Conservation (phyloP, 129 eudicot species). For the Heracleum sosnowskyi region DNA sequence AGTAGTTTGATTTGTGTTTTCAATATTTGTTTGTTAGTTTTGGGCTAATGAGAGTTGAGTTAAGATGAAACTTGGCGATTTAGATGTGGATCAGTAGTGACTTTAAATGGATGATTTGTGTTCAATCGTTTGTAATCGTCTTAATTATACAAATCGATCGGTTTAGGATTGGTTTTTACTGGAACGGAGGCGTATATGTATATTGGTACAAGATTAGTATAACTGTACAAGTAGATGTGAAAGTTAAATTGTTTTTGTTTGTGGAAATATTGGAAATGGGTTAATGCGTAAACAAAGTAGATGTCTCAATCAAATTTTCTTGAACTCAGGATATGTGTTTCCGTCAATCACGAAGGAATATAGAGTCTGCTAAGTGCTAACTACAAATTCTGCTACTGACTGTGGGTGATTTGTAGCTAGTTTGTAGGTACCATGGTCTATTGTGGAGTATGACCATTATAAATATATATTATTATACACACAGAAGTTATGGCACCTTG, state of each 20-base stretch:
- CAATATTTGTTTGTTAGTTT: not conserved
- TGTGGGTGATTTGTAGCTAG: not conserved
- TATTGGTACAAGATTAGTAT: not conserved
- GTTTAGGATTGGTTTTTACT: not conserved
- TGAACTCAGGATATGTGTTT: not conserved
- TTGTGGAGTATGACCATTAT: not conserved
- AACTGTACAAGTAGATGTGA: not conserved
- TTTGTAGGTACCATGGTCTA: not conserved
- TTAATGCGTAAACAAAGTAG: not conserved
- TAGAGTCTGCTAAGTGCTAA: not conserved
- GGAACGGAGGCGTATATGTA: not conserved
- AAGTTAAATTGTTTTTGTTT: not conserved
- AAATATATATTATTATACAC: not conserved
- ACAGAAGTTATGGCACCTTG: not conserved
- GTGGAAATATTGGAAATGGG: not conserved
- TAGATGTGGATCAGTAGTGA: not conserved
- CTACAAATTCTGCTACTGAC: not conserved
- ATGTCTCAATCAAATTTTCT: not conserved
- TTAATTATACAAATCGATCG: too few relatives aligned
- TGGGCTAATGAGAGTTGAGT: not conserved
- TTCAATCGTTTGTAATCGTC: too few relatives aligned
- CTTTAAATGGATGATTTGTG: too few relatives aligned
- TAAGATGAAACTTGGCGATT: not conserved
- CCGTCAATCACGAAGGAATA: not conserved
- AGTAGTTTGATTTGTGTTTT: not conserved